Percentiles rank a stretch among this genome's conserved stretches.
These are phyloP conservation scores for Xylaria nigripes DNA, from an alignment of 495 filamentous ascomycete genomes.

Conservation along the genomic window DNA sequence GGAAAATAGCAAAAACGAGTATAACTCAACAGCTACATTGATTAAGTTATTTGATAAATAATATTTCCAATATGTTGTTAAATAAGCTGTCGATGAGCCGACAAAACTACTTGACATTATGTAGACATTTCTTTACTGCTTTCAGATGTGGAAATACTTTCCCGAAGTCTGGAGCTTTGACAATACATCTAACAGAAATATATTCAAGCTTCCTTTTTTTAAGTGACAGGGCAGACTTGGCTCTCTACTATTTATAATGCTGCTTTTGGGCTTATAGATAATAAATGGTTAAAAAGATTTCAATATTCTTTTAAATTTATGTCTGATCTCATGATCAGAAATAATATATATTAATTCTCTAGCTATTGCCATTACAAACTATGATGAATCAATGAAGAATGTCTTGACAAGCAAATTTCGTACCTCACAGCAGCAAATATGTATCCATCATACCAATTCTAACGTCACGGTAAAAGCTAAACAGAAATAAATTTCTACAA, in stretches of 20 bases:
- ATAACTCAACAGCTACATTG: neutral
- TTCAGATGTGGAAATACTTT: neutral
- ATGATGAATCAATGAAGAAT: neutral
- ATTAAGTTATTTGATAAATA: neutral
- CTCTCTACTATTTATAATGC: neutral
- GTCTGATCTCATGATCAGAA: neutral
- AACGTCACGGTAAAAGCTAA: neutral
- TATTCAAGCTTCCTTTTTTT: slow-evolving; percentile 5
- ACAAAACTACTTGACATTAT: neutral
- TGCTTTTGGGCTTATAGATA: slow-evolving; percentile 6
- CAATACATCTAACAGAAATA: slow-evolving; percentile 6
- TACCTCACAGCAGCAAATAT: neutral
- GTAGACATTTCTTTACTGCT: neutral
- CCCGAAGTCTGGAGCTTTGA: neutral
- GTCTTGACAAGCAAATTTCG: neutral
- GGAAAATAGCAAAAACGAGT: neutral
- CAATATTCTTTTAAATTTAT: neutral
- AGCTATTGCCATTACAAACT: neutral
- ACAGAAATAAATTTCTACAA: slow-evolving; percentile 5
- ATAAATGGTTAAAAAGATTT: neutral
- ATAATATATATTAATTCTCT: neutral
- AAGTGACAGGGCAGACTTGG: neutral
- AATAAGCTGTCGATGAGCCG: neutral
- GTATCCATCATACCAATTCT: slow-evolving; percentile 1
- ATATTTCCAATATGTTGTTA: neutral